Evolutionary conservation across 2,329 filamentous ascomycete genomes (phyloP).

Genomic region (Colletotrichum neosansevieriae): DNA sequence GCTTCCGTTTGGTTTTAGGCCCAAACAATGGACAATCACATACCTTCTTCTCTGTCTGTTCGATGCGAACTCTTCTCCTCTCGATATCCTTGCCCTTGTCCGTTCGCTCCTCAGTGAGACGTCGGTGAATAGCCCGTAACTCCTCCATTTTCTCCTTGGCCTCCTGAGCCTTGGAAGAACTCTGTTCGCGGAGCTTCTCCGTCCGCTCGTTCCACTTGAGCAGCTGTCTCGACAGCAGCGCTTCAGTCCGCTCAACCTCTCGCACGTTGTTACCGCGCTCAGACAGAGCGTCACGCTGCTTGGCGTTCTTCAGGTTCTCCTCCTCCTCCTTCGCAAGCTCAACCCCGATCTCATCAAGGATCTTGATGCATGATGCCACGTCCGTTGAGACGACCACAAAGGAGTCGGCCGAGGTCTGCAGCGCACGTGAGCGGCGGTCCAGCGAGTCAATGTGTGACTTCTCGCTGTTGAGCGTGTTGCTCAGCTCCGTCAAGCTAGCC

Average conservation of each 20-base stretch:
- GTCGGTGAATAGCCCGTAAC: constrained; percentile 81
- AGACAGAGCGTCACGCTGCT: constrained; percentile 87
- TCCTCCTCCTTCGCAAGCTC: constrained; percentile 94
- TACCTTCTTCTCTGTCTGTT: constrained; percentile 99
- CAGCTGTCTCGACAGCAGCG: constrained; percentile 84
- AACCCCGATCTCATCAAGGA: constrained; percentile 87
- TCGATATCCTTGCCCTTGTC: constrained; percentile 95
- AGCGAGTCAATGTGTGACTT: constrained; percentile 88
- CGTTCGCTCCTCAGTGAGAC: constrained; percentile 84
- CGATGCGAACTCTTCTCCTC: constrained; percentile 89
- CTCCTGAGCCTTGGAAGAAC: constrained; percentile 81
- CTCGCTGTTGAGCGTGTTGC: constrained; percentile 80
- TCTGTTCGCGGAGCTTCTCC: constrained; percentile 83
- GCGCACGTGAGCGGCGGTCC: constrained; percentile 86
- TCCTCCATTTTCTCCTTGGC: constrained; percentile 93
- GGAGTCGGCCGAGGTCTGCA: constrained; percentile 92
- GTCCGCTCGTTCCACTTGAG: constrained; percentile 89
- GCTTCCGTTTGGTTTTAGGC: not conserved
- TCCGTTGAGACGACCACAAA: constrained; percentile 88
- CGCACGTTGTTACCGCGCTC: constrained; percentile 90
- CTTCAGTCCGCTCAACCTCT: constrained; percentile 91
- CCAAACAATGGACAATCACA: constrained; percentile 43
- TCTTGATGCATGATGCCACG: constrained; percentile 87
- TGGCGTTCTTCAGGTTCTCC: constrained; percentile 81
- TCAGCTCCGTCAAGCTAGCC: constrained; percentile 83